phyloP scores from a whole-genome alignment of 1,284 basidiomycete species.

The Schizopora paradoxa region DNA sequence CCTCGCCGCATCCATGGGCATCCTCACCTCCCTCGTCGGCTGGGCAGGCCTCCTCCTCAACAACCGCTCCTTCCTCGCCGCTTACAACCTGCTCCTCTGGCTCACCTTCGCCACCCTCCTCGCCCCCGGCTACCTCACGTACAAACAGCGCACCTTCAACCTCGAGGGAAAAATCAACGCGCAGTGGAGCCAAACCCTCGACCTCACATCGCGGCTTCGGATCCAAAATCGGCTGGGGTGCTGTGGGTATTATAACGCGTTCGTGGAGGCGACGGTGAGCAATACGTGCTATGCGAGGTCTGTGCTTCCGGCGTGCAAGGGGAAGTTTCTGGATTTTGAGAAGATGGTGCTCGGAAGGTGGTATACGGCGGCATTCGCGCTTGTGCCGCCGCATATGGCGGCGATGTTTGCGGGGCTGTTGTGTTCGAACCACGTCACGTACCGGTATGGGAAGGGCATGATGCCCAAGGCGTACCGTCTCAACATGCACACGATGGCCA shows the following conservation, averaged over 20 bases:
- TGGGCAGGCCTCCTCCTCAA: conserved; percentile 70
- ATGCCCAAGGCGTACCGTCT: conserved; percentile 69
- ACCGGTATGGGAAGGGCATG: conserved; percentile 74
- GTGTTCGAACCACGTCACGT: conserved; percentile 71
- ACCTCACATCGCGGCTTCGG: conserved; percentile 44
- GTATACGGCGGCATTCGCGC: conserved; percentile 52
- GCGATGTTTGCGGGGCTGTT: conserved; percentile 52
- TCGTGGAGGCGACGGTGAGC: conserved; percentile 60
- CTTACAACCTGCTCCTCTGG: conserved; percentile 63
- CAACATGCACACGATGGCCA: conserved; percentile 57
- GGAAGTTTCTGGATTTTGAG: conserved; percentile 49
- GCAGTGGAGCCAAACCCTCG: conserved; percentile 59
- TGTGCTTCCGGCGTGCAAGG: conserved; percentile 61
- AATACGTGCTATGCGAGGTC: conserved; percentile 61
- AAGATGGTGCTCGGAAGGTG: conserved; percentile 44
- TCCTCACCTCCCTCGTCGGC: conserved; percentile 56
- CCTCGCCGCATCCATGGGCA: conserved; percentile 42
- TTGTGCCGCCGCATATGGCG: conserved; percentile 52
- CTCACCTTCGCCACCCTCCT: conserved; percentile 55
- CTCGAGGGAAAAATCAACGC: conserved; percentile 69
- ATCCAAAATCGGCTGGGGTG: conserved; percentile 62
- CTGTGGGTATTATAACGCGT: conserved; percentile 69
- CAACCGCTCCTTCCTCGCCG: conserved; percentile 63
- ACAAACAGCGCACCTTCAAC: conserved; percentile 61
- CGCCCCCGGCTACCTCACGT: conserved; percentile 65